These are phyloP conservation scores for Elsinoe ampelina DNA, from an alignment of 2,329 filamentous ascomycete genomes.

Conservation along the genomic window DNA sequence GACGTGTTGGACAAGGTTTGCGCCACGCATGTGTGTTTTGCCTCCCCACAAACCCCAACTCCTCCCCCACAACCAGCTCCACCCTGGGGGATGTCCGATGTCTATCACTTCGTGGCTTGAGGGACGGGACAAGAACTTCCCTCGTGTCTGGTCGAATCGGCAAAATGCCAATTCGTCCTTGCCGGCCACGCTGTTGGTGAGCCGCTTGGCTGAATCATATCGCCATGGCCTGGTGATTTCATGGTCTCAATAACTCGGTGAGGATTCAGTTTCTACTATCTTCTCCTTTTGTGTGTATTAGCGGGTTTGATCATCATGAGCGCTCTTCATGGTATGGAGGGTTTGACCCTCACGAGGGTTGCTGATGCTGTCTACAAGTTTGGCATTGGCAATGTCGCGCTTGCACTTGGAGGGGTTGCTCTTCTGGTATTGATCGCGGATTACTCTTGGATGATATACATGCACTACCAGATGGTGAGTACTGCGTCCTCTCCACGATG, in stretches of 20 bases:
- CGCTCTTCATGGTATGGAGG: slow-evolving; percentile 19
- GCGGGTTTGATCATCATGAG: neutral
- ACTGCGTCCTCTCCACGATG: neutral
- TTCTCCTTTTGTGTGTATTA: neutral
- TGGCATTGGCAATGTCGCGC: slow-evolving; percentile 21
- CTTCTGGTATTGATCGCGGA: slow-evolving; percentile 22
- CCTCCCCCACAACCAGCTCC: neutral
- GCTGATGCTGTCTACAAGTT: slow-evolving; percentile 27
- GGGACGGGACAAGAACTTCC: slow-evolving; percentile 2
- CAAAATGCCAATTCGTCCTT: neutral
- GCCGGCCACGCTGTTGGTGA: neutral
- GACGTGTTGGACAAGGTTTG: neutral
- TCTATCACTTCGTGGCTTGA: slow-evolving; percentile 8
- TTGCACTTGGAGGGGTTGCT: slow-evolving; percentile 20
- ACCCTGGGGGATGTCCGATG: slow-evolving; percentile 3
- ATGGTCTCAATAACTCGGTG: neutral
- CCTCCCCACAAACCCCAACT: slow-evolving; percentile 5
- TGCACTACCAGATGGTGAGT: slow-evolving; percentile 19
- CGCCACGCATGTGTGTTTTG: neutral
- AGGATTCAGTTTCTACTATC: neutral
- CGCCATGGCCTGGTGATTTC: neutral
- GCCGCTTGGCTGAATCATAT: slow-evolving; percentile 7
- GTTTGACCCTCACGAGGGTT: slow-evolving; percentile 24
- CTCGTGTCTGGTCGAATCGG: neutral
- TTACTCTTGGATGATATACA: slow-evolving; percentile 19